Base-by-base conservation (phyloP, 441 rosid species). In the Mallotus repandus region DNA sequence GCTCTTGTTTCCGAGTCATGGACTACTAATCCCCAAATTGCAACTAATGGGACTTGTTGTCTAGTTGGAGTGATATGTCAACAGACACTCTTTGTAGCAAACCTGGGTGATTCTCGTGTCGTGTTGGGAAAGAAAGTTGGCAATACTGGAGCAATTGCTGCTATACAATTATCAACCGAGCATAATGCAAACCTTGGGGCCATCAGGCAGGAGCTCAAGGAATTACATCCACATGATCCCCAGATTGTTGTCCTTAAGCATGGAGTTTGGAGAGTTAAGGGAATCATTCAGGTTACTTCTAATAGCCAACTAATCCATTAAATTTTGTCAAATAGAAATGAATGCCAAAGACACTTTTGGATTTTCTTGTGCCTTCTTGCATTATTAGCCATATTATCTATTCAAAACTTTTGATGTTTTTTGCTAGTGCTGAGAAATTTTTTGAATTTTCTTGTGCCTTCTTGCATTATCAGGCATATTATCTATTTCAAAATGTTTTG, bases 251-350 rank as follows among this genome's bases (percentile, higher is more conserved):
- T 89, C 71, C 88, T 83, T 57, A 93, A 69, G 80, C 97, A 88
- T 79, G 98, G 96, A 64, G 91, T 89, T 77, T 93, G 98, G 97
- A 88, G 93, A 82, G 97, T 93, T 18, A 93, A 89, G 78, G 96
- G 98, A 65, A 85, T 89, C 52, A 93, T 93, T 78, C 98, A 93
- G 97, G 97, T 89, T 69, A 43, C 9, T 80, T 73, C 76, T 68
- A 49, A 32, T 64, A 32, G 74, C 56, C 18, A 69, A 55, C 50
- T 21, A 29, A 22, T 63, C 69, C 68, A 70, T 66, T 12, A 63
- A 25, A 75, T 19, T 70, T 54, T 54, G 14, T 72, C 64, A 32
- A 45, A 61, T 43, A 48, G 56, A 63, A 12, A 25, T 70, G 43
- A 55, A 50, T 77, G 32, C 22, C 38, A 4, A 68, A 32, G 43